These are phyloP conservation scores for Xylaria castorea DNA, from an alignment of 495 filamentous ascomycete species.

Conservation along the genomic window DNA sequence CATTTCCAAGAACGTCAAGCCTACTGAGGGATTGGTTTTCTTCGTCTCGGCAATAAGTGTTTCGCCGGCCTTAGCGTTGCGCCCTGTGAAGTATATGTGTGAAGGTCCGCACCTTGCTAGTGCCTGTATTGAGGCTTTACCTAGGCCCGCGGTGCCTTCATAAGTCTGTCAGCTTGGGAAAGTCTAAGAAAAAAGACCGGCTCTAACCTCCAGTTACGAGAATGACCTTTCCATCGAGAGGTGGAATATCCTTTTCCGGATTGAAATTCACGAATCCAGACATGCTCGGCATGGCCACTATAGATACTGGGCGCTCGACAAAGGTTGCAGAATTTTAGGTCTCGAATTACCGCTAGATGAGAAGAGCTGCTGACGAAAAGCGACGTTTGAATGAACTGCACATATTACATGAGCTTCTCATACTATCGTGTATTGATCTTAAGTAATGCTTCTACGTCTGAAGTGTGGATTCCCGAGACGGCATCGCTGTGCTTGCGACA, in stretches of 20 bases:
- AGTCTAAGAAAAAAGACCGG: not conserved
- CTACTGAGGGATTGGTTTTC: constrained; percentile 25
- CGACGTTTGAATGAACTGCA: not conserved
- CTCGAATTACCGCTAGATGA: not conserved
- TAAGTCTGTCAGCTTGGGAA: not conserved
- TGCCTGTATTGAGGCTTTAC: constrained; percentile 61
- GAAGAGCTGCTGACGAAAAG: not conserved
- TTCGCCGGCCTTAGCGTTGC: constrained; percentile 42
- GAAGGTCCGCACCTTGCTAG: constrained; percentile 66
- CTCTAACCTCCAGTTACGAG: constrained; percentile 66
- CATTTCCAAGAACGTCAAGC: constrained; percentile 35
- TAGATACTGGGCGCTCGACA: not conserved
- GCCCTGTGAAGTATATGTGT: constrained; percentile 67
- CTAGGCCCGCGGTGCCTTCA: constrained; percentile 64
- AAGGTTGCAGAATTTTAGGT: not conserved
- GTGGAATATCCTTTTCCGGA: constrained; percentile 63
- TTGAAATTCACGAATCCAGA: constrained; percentile 44
- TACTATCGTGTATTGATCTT: not conserved
- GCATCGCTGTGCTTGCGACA: not conserved
- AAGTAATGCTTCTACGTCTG: not conserved
- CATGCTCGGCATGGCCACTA: constrained; percentile 2
- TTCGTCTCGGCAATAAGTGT: constrained; percentile 30
- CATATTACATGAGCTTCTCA: not conserved
- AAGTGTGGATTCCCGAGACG: not conserved
- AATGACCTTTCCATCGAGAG: constrained; percentile 64